Base-by-base conservation (phyloP, 352 stramenopile species). In the Albugo candida region DNA sequence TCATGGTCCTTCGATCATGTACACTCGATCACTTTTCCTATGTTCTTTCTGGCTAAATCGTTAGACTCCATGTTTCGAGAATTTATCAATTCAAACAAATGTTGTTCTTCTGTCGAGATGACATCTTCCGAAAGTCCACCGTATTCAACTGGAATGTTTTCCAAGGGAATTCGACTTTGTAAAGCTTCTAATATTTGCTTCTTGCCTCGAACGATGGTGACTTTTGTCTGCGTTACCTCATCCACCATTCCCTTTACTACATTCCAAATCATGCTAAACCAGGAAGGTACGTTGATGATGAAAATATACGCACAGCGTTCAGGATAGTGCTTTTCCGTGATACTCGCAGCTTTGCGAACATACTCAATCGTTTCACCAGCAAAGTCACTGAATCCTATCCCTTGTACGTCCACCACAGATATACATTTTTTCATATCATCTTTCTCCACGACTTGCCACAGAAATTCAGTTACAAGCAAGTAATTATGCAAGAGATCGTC, bases 201-300 rank as follows among this genome's bases (percentile, higher is more conserved):
- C 47, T 52, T 65, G 17, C 71, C 71, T 45, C 73, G 70, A 48
- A 89, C 64, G 48, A 95, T 93, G 45, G 80, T 79, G 19, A 96
- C 89, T 56, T 96, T 97, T 50, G 93, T 67, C 45, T 83, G 84
- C 31, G 91, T 97, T 19, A 89, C 83, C 47, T 95, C 86, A 52
- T 95, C 72, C 20, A 97, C 64, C 59, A 96, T 71, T 5, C 75
- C 82, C 60, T 94, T 89, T 42, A 96, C 75, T 12, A 89, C 69
- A 58, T 93, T 95, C 70, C 89, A 97, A 41, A 96, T 68, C 39
- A 81, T 70, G 48, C 75, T 81, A 58, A 97, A 95, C 91, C 91
- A 97, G 39, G 69, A 87, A 13, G 91, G 91, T 31, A 94, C 82
- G 63, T 97, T 97, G 51, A 97, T 81, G 24, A 97, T 67, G 18